A percentile compares a stretch with the other conserved stretches of the same genome.
Conservation (phyloP, 108 stramenopile genomes). For the Fragilaria radians region DNA sequence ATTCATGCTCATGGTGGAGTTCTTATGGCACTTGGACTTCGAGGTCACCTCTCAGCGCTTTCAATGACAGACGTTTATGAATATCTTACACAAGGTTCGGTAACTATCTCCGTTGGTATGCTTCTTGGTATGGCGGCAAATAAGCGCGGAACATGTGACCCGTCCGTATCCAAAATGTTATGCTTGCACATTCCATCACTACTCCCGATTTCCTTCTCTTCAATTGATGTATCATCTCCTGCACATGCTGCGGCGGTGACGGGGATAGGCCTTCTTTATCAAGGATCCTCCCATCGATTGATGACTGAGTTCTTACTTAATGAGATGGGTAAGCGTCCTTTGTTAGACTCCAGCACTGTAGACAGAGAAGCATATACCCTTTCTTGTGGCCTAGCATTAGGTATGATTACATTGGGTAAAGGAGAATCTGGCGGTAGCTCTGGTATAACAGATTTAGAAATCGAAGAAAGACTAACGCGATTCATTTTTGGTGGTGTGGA, state of each 20-base stretch:
- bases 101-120: constrained; percentile 92
- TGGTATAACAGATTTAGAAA: constrained; percentile 86
- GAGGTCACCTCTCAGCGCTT: constrained; percentile 86
- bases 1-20: constrained; percentile 85
- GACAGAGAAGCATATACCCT: constrained; percentile 89
- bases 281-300: constrained; percentile 87
- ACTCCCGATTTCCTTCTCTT: constrained; percentile 82
- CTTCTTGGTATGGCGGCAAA: constrained; percentile 95
- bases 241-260: constrained; percentile 89
- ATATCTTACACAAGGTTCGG: constrained; percentile 91
- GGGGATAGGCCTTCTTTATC: constrained; percentile 88
- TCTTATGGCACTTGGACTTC: constrained; percentile 91
- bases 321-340: constrained; percentile 86
- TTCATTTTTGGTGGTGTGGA: constrained; percentile 82
- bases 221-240: constrained; percentile 85
- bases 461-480: constrained; percentile 88
- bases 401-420: constrained; percentile 80
- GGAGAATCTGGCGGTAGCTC: constrained; percentile 33
- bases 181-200: constrained; percentile 96
- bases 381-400: constrained; percentile 87
- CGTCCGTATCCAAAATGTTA: constrained; percentile 92
- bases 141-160: constrained; percentile 88
- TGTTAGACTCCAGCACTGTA: constrained; percentile 56
- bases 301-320: constrained; percentile 97
- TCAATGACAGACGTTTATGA: constrained; percentile 96